phyloP scores from a whole-genome alignment of 73 alveolate species.

The Symbiodinium pilosum region DNA sequence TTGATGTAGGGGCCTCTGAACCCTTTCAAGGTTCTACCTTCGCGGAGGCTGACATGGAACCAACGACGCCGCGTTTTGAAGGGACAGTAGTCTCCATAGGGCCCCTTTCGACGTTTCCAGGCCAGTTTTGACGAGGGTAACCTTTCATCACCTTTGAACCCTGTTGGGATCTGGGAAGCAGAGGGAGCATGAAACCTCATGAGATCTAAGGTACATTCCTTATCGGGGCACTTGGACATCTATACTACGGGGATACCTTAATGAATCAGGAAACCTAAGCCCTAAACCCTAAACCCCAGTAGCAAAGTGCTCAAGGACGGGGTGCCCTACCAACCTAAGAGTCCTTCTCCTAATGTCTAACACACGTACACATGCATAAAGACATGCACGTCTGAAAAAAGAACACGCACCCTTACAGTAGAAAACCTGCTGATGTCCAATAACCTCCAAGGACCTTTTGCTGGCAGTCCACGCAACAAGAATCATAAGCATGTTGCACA shows the following conservation, averaged over 20 bases:
- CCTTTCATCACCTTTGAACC: too few relatives aligned
- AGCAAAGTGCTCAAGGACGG: neutral
- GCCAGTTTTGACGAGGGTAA: too few relatives aligned
- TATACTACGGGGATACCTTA: neutral
- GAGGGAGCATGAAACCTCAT: neutral
- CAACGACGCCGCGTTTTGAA: too few relatives aligned
- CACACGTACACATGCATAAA: too few relatives aligned
- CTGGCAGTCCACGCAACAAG: neutral
- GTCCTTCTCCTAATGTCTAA: neutral
- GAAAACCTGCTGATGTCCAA: neutral
- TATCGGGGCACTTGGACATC: too few relatives aligned
- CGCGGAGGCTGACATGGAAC: too few relatives aligned
- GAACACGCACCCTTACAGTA: neutral
- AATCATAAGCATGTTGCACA: neutral
- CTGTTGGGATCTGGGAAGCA: too few relatives aligned
- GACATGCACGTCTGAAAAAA: neutral
- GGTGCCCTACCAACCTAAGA: neutral
- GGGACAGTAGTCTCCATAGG: too few relatives aligned
- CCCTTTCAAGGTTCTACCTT: too few relatives aligned
- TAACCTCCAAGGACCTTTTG: neutral
- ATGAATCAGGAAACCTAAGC: neutral
- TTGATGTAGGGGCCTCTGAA: too few relatives aligned
- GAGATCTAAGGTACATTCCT: neutral
- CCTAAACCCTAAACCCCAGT: neutral
- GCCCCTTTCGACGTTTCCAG: too few relatives aligned